Evolutionary conservation across 2,329 filamentous ascomycete species (phyloP).

Genomic region (Cladobotryum protrusum): DNA sequence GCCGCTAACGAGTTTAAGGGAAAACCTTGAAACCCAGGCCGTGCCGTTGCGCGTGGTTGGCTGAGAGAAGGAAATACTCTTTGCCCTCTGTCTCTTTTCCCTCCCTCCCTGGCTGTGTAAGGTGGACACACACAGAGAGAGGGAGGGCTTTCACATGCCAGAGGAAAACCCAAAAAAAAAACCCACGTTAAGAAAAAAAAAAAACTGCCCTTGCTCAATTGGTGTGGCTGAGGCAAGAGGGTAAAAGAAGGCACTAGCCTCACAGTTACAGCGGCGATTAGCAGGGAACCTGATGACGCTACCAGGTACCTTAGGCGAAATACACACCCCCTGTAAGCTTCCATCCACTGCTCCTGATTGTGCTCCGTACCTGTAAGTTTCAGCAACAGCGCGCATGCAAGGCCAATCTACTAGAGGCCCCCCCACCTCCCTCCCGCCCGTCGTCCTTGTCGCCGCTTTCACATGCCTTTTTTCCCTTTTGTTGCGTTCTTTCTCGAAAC

Average conservation of each 20-base stretch:
- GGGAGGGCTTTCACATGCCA: constrained; percentile 3
- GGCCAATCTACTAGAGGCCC: neutral
- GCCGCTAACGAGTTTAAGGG: constrained; percentile 2
- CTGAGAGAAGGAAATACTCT: neutral
- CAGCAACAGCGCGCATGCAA: neutral
- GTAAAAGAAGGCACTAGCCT: neutral
- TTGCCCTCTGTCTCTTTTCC: no score
- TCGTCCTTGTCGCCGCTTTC: constrained; percentile 11
- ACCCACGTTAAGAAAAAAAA: neutral
- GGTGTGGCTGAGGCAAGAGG: neutral
- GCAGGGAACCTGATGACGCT: neutral
- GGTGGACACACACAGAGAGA: neutral
- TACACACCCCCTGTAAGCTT: no score
- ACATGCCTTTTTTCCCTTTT: constrained; percentile 5
- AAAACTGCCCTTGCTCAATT: neutral
- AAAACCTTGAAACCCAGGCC: constrained; percentile 6
- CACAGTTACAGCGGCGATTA: neutral
- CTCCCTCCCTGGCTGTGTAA: no score
- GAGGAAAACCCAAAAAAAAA: neutral
- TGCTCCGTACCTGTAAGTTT: no score
- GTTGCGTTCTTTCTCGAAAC: neutral
- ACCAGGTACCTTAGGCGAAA: no score
- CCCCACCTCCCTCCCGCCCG: no score
- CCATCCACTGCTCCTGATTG: no score
- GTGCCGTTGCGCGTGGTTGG: constrained; percentile 13